Conservation (phyloP, 2,329 filamentous ascomycete genomes). For the Canariomyces notabilis region DNA sequence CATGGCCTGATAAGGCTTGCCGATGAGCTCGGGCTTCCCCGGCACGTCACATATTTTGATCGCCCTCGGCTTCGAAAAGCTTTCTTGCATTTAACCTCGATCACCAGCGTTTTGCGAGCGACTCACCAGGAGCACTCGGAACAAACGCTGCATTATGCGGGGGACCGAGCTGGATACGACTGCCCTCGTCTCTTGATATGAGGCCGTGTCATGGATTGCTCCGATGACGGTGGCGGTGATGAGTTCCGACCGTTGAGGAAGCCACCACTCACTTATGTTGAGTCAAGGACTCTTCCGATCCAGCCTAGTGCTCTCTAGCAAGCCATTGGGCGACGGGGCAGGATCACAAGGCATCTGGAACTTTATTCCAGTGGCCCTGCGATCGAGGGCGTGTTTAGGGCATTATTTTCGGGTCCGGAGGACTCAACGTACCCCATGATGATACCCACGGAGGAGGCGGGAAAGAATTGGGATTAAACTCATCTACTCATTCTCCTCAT, state of each 20-base stretch:
- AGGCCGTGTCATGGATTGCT: neutral
- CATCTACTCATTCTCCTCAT: neutral
- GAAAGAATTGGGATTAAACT: conserved; percentile 5
- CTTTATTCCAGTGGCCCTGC: neutral
- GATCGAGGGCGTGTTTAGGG: neutral
- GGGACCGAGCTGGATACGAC: neutral
- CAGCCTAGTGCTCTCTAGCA: neutral
- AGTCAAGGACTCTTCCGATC: neutral
- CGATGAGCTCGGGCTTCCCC: neutral
- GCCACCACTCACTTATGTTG: neutral
- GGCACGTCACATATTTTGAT: neutral
- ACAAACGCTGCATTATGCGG: too few species aligned
- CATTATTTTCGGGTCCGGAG: neutral
- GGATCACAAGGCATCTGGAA: neutral
- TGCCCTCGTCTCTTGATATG: neutral
- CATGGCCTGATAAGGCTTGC: neutral
- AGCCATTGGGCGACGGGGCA: neutral
- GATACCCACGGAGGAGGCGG: conserved; percentile 3
- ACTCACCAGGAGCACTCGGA: too few species aligned
- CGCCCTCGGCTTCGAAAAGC: conserved; percentile 3
- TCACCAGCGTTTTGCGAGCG: neutral
- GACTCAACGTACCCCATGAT: neutral
- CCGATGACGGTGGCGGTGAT: neutral
- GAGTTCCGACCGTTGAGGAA: neutral
- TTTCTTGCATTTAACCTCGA: conserved; percentile 6